These are phyloP conservation scores for Bremia lactucae DNA, from an alignment of 352 stramenopile species.

Conservation along the genomic window DNA sequence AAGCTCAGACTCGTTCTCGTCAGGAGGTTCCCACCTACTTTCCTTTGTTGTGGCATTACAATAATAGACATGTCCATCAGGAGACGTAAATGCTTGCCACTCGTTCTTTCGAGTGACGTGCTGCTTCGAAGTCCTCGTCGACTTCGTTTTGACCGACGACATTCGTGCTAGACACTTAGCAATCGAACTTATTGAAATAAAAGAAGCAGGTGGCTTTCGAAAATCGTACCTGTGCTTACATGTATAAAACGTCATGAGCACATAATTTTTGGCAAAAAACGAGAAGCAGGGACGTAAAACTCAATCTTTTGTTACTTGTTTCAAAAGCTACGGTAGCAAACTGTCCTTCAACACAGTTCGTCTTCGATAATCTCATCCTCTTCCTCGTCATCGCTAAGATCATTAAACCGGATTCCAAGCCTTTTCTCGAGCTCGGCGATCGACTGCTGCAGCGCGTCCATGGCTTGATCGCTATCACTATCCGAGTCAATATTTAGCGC, in stretches of 20 bases:
- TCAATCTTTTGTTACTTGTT: too few species aligned
- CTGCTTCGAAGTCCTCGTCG: constrained; percentile 1
- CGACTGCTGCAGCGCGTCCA: constrained; percentile 39
- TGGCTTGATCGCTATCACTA: constrained; percentile 17
- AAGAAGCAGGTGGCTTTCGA: too few species aligned
- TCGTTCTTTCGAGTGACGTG: constrained; percentile 7
- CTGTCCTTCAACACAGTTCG: too few species aligned
- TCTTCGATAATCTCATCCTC: constrained; percentile 43
- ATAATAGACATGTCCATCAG: constrained; percentile 50
- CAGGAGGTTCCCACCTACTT: constrained; percentile 49
- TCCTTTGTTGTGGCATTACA: constrained; percentile 55
- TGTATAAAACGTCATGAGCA: too few species aligned
- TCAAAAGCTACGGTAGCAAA: too few species aligned
- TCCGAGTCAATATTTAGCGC: not conserved
- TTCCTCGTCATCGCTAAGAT: constrained; percentile 36
- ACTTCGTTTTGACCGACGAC: constrained; percentile 3
- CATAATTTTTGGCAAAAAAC: too few species aligned
- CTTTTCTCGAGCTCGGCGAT: constrained; percentile 65
- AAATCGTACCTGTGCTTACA: too few species aligned
- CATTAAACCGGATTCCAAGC: constrained; percentile 54
- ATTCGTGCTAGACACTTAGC: not conserved
- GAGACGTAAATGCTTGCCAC: constrained; percentile 49
- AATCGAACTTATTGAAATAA: constrained; percentile 1
- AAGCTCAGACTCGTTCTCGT: constrained; percentile 6
- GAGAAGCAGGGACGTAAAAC: too few species aligned